Evolutionary conservation across 2,329 filamentous ascomycete species (phyloP), one percentile per base, ranked within the genome.

Genomic region (Clarireedia monteithiana): DNA sequence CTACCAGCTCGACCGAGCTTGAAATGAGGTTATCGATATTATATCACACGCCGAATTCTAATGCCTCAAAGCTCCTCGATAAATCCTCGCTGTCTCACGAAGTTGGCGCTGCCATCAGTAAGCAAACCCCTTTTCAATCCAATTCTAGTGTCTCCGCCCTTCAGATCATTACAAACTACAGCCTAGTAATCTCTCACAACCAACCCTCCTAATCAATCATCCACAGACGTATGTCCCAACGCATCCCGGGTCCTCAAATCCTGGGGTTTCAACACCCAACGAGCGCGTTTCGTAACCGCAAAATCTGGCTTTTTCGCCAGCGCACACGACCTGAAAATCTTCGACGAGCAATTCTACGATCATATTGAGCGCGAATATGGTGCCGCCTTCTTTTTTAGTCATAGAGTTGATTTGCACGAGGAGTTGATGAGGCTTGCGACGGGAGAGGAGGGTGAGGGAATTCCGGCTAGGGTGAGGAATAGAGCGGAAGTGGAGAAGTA

Each of bases 41-140:
- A n/a, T 12, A 1, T 10, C 5, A 12, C 30, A 7, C 6, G 4
- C 9, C 3, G 14, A 17, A 23, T 14, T 30, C 56, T 49, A 56
- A 64, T 30, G 34, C 68, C 24, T 68, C 15, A 59, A 69, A 61
- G 45, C 75, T 83, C 0, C 78, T 75, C 49, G 82, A 85, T 60
- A 76, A 81, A 62, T 83, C 80, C 0, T 70, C 71, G 1, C 75
- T 84, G 15, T 76, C 77, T 20, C 76, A 73, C 54, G 82, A 85
- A 65, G 70, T 75, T 0, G 83, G 82, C 0, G 82, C 83, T 2
- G 82, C 83, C 0, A 75, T 85, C 15, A 20, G 47, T 50, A 80
- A 49, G 52, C 23, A 17, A 6, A 45, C 7, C 42, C 6, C 38
- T n/a, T 4, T 23, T 4, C 6, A 5, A n/a, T 10, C n/a, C 44